Percentiles rank a stretch among this genome's conserved stretches.
These are phyloP conservation scores for Kwoniella shandongensis DNA, from an alignment of 768 basidiomycete genomes.

Conservation along the genomic window DNA sequence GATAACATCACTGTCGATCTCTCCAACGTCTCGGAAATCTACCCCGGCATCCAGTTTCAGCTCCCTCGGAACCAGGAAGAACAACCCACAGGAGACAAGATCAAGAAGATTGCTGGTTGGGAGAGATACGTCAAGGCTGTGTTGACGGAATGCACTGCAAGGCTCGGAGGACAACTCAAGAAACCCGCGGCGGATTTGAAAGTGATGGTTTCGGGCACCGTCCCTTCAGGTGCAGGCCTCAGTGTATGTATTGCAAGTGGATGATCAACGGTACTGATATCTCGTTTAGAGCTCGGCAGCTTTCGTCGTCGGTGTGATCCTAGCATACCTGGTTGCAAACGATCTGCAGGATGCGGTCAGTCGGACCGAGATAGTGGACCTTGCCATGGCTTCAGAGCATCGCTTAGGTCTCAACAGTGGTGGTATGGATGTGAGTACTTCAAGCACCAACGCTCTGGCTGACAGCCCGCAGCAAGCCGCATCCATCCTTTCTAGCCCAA, in stretches of 20 bases:
- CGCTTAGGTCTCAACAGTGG: conserved; percentile 64
- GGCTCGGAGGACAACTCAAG: conserved; percentile 7
- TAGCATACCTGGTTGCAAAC: conserved; percentile 77
- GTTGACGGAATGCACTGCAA: conserved; percentile 20
- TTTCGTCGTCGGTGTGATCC: conserved; percentile 82
- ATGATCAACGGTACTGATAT: background rate
- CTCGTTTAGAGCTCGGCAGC: conserved; percentile 59
- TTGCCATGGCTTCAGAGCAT: conserved; percentile 81
- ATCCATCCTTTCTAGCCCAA: conserved; percentile 71
- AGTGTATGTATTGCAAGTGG: conserved; percentile 62
- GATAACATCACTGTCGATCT: conserved; percentile 5
- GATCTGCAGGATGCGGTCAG: conserved; percentile 61
- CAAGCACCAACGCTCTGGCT: too few species aligned
- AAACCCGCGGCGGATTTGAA: conserved; percentile 62
- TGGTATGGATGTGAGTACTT: conserved; percentile 63
- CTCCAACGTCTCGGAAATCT: conserved; percentile 14
- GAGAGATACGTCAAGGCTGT: conserved; percentile 83
- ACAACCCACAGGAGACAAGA: conserved; percentile 56
- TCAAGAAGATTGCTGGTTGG: conserved; percentile 68
- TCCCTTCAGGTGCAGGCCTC: conserved; percentile 82
- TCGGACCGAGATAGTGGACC: conserved; percentile 71
- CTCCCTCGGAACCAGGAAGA: conserved; percentile 51
- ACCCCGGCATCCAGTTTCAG: conserved; percentile 3
- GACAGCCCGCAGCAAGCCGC: conserved; percentile 62
- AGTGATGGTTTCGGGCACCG: conserved; percentile 72